phyloP scores from a whole-genome alignment of 306 rosid species.

The Cucumis cinereus region DNA sequence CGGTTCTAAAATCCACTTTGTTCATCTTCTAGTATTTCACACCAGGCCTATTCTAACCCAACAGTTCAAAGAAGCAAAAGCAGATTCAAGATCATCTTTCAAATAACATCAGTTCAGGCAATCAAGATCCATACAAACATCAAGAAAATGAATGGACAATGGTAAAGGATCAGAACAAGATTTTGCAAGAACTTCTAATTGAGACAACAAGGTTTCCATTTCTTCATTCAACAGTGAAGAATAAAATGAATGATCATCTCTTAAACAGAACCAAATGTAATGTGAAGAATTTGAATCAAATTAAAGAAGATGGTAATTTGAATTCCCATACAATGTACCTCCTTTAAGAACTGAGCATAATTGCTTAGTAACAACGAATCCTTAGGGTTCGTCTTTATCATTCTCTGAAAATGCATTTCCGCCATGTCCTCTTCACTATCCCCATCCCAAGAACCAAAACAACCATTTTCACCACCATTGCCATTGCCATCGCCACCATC shows the following conservation, averaged over 20 bases:
- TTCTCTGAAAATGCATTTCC: constrained; percentile 42
- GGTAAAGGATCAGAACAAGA: not conserved
- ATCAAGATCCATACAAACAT: not conserved
- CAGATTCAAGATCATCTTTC: not conserved
- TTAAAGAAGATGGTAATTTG: not conserved
- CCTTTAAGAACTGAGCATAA: constrained; percentile 67
- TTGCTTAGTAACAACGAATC: constrained; percentile 55
- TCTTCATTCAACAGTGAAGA: not conserved
- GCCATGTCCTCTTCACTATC: constrained; percentile 27
- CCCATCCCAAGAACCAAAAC: constrained; percentile 38
- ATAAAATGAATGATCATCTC: not conserved
- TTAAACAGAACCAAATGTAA: not conserved
- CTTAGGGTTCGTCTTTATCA: constrained; percentile 61
- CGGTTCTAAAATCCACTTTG: not conserved
- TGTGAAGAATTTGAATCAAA: not conserved
- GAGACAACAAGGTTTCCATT: not conserved
- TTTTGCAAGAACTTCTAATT: not conserved
- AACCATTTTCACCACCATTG: constrained; percentile 25
- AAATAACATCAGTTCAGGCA: not conserved
- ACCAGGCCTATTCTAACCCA: not conserved
- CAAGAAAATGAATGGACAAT: not conserved
- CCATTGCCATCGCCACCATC: constrained; percentile 4
- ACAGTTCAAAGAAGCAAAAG: not conserved
- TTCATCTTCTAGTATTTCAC: not conserved
- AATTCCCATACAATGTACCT: constrained; percentile 21